phyloP scores from a whole-genome alignment of 805 yeast species.

The Saccharomycopsis selenospora region DNA sequence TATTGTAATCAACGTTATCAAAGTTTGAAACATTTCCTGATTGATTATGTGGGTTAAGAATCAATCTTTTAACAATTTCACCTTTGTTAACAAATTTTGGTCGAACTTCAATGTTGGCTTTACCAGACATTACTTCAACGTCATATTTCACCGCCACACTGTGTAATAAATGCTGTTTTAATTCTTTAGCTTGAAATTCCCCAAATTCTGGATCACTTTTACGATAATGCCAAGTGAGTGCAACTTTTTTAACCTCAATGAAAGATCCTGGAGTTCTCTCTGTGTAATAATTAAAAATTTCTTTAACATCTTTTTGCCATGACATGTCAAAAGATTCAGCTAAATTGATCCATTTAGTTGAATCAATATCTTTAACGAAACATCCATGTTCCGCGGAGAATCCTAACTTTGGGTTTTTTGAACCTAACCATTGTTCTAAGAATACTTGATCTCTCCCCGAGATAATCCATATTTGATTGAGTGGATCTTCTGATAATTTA shows the following conservation, averaged over 20 bases:
- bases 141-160: slow-evolving; percentile 61
- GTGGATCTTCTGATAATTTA: slow-evolving; percentile 61
- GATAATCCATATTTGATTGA: slow-evolving; percentile 88
- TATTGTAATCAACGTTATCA: slow-evolving; percentile 29
- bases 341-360: slow-evolving; percentile 70
- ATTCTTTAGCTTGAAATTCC: slow-evolving; percentile 69
- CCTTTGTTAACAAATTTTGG: slow-evolving; percentile 95
- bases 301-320: slow-evolving; percentile 83
- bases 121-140: slow-evolving; percentile 94
- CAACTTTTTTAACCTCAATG: slow-evolving; percentile 84
- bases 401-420: slow-evolving; percentile 55
- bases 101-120: slow-evolving; percentile 95
- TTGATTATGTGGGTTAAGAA: slow-evolving; percentile 34
- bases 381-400: slow-evolving; percentile 97
- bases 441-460: slow-evolving; percentile 93
- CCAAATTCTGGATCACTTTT: slow-evolving; percentile 93
- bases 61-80: slow-evolving; percentile 81
- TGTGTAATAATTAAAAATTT: slow-evolving; percentile 66
- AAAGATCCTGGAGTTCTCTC: slow-evolving; percentile 86
- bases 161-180: slow-evolving; percentile 54
- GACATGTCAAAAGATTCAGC: slow-evolving; percentile 82
- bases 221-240: slow-evolving; percentile 97
- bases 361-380: slow-evolving; percentile 64
- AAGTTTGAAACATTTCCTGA: slow-evolving; percentile 26
- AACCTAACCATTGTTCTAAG: slow-evolving; percentile 82